These are phyloP conservation scores for Cystoderma amianthinum DNA, from an alignment of 768 basidiomycete species.

Conservation along the genomic window DNA sequence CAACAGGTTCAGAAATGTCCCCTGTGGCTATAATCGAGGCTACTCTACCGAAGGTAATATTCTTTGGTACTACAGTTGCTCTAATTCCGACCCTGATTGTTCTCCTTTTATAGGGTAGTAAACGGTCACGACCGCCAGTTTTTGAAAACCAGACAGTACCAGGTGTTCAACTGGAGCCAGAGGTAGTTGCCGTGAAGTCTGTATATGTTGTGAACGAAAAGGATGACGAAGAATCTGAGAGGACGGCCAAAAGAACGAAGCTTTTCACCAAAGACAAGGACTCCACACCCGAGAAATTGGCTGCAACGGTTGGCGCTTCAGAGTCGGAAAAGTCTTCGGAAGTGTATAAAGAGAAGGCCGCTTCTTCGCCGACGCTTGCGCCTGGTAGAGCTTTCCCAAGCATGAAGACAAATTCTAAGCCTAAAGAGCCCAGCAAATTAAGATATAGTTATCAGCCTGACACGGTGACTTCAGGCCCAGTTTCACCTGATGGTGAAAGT, in stretches of 20 bases:
- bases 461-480: slow-evolving; percentile 1
- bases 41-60: slow-evolving; percentile 62
- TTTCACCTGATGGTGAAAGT: not conserved
- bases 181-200: not conserved
- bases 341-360: not conserved
- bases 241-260: slow-evolving; percentile 36
- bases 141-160: slow-evolving; percentile 30
- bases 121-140: slow-evolving; percentile 67
- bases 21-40: slow-evolving; percentile 73
- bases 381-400: slow-evolving; percentile 16
- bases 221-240: slow-evolving; percentile 32
- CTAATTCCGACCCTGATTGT: slow-evolving; percentile 4
- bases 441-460: slow-evolving; percentile 67
- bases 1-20: slow-evolving; percentile 26
- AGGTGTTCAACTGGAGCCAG: not conserved
- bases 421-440: slow-evolving; percentile 75
- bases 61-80: too few relatives aligned
- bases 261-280: too few relatives aligned
- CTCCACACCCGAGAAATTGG: too few relatives aligned
- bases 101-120: slow-evolving; percentile 50
- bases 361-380: slow-evolving; percentile 6
- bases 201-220: slow-evolving; percentile 24
- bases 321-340: not conserved
- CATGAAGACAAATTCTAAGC: slow-evolving; percentile 46
- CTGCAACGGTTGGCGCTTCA: too few relatives aligned